Evolutionary conservation across 2,329 filamentous ascomycete species (phyloP).

Genomic region (Trichoderma sp.): DNA sequence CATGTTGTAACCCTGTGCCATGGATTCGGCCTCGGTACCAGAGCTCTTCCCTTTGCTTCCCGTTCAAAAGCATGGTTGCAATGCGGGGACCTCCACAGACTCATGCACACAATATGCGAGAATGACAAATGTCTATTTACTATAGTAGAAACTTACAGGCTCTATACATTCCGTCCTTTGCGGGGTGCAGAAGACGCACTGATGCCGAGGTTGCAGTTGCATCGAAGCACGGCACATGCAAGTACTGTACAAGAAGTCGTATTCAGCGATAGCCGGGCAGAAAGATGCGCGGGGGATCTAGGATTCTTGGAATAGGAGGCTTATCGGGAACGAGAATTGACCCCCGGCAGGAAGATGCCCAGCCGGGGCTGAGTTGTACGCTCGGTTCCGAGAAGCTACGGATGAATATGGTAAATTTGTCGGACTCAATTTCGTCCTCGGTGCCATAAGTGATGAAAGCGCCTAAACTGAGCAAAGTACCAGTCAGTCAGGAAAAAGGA

Average conservation of each 20-base stretch:
- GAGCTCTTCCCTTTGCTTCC: not conserved
- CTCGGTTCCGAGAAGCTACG: not conserved
- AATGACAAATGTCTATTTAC: not conserved
- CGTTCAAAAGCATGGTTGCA: not conserved
- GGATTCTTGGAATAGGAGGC: not conserved
- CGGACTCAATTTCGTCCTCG: not conserved
- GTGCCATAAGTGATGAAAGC: not conserved
- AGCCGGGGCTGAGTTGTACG: not conserved
- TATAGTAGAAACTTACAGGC: not conserved
- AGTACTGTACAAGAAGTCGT: not conserved
- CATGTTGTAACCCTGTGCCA: not conserved
- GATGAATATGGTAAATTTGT: not conserved
- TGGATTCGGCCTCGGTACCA: not conserved
- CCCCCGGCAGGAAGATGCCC: not conserved
- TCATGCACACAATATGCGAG: not conserved
- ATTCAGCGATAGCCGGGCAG: slow-evolving; percentile 1
- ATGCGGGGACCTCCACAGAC: not conserved
- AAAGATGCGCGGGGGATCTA: not conserved
- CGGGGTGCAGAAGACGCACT: not conserved
- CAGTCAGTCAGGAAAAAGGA: not conserved
- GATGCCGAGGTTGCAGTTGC: not conserved
- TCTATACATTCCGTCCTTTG: not conserved
- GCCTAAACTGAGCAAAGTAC: not conserved
- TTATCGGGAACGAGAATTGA: slow-evolving; percentile 8
- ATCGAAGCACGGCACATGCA: not conserved